Percentiles rank a stretch among this genome's conserved stretches.
phyloP scores from a whole-genome alignment of 2,329 filamentous ascomycete genomes.

The Paecilomyces sp. region DNA sequence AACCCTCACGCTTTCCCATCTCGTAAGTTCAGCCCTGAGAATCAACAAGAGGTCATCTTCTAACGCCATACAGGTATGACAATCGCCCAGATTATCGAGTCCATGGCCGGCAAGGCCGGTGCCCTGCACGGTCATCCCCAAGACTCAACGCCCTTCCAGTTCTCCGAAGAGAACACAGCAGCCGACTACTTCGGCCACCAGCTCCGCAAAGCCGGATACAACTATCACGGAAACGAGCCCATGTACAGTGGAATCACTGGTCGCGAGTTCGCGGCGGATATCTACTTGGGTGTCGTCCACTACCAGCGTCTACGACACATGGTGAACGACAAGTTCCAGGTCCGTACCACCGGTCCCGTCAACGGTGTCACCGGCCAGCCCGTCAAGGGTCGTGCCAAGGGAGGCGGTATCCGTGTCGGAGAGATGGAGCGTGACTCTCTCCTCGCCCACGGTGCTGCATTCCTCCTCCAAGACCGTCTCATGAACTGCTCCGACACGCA shows the following conservation, averaged over 20 bases:
- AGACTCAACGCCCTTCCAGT: conserved; percentile 91
- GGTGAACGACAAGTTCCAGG: conserved; percentile 99
- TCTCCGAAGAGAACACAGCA: conserved; percentile 85
- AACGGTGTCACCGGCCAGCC: conserved; percentile 88
- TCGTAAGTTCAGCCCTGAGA: conserved; percentile 40
- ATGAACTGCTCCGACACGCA: conserved; percentile 97
- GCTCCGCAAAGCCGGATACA: conserved; percentile 89
- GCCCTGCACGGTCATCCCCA: conserved; percentile 93
- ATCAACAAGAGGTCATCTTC: conserved; percentile 2
- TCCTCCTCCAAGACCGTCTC: conserved; percentile 86
- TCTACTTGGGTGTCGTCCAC: conserved; percentile 95
- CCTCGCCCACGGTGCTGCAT: conserved; percentile 89
- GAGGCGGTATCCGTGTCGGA: conserved; percentile 96
- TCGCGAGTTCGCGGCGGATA: conserved; percentile 86
- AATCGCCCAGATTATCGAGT: conserved; percentile 98
- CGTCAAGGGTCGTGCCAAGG: conserved; percentile 92
- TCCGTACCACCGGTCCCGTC: conserved; percentile 88
- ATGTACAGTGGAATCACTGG: conserved; percentile 98
- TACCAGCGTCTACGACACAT: conserved; percentile 98
- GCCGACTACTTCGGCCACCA: conserved; percentile 95
- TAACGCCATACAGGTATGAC: conserved; percentile 59
- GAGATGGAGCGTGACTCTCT: conserved; percentile 98
- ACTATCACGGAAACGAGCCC: conserved; percentile 96
- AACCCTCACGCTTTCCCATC: conserved; percentile 99
- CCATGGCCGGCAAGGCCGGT: conserved; percentile 88